These are phyloP conservation scores for Rhipidocladum racemiflorum DNA, from an alignment of 176 grass and related monocot genomes.

Conservation along the genomic window DNA sequence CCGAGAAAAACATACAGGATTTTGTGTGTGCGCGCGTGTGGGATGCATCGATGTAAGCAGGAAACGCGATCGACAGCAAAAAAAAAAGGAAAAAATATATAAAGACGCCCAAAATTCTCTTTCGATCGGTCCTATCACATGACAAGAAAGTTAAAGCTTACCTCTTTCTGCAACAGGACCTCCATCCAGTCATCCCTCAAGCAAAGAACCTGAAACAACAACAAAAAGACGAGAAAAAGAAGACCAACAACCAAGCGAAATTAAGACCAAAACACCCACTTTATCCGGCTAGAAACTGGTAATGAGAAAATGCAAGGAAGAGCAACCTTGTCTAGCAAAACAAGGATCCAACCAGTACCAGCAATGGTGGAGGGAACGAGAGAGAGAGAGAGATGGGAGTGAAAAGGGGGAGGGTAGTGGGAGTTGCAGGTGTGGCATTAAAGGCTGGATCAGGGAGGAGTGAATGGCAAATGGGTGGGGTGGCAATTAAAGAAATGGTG, in stretches of 20 bases:
- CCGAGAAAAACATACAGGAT: slow-evolving; percentile 6
- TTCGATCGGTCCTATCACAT: slow-evolving; percentile 17
- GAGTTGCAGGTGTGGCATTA: slow-evolving; percentile 39
- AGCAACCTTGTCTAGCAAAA: neutral
- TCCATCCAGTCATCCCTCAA: slow-evolving; percentile 38
- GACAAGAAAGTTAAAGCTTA: slow-evolving; percentile 30
- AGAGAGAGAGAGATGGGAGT: neutral
- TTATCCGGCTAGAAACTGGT: neutral
- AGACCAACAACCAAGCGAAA: neutral
- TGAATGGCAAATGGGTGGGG: slow-evolving; percentile 16
- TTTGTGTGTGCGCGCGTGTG: neutral
- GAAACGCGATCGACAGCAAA: neutral
- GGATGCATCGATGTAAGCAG: slow-evolving; percentile 1
- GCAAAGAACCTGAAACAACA: slow-evolving; percentile 41
- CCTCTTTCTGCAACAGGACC: slow-evolving; percentile 38
- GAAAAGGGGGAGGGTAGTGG: slow-evolving; percentile 10
- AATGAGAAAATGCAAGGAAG: slow-evolving; percentile 11
- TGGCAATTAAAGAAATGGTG: slow-evolving; percentile 36
- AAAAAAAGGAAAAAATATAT: neutral
- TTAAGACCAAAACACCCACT: neutral
- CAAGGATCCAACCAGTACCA: slow-evolving; percentile 8
- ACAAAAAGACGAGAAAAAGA: neutral
- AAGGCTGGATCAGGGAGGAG: slow-evolving; percentile 38
- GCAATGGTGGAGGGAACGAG: neutral
- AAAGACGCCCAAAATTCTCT: neutral